Base-by-base conservation (phyloP, 106 monocot genomes). In the Dendrobium officinale region DNA sequence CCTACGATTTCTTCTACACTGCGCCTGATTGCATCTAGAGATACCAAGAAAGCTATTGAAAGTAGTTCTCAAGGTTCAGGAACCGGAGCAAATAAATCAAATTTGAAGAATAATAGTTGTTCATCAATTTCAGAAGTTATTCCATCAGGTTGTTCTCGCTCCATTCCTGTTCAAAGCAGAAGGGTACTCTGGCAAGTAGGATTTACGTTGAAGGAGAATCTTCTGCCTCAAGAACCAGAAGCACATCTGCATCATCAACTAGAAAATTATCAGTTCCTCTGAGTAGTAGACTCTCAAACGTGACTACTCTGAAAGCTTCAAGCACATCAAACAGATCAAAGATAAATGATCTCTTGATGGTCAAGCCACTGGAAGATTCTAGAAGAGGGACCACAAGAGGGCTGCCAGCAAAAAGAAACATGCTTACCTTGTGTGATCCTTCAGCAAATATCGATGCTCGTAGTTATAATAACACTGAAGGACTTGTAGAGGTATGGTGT, bases 1-100 rank as follows among this genome's bases (percentile, higher is more conserved):
- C 43, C 74, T 74, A 74, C 41, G 44, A 17, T 43, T 74, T 74
- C 74, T 17, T 74, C 43, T 43, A 77, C 51, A 41, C 22, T 29
- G 48, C 77, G 54, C 41, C 54, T 41, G 15, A 55, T 77, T 54
- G 77, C 77, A 77, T 55, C 77, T 19, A 77, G 77, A 54, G 54
- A 55, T 27, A 19, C 47, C 19, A 31, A 20, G 2, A 20, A 51
- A 51, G 4, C 31, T 77, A 29, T n/a, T 27, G 29, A 6, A 77
- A 48, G 22, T 77, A 26, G 27, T 77, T 26, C 77, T 15, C 54
- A 47, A 24, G 75, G 42, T 75, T 4, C 75, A 44, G 33, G 27
- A 72, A 3, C 37, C 0, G 37, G 72, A 37, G 13, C 37, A 72
- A 72, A 40, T 33, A 72, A 72, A 31, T 15, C 37, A 10, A 33